Evolutionary conservation across 495 filamentous ascomycete species (phyloP).

Genomic region (Aspergillus nidulans): DNA sequence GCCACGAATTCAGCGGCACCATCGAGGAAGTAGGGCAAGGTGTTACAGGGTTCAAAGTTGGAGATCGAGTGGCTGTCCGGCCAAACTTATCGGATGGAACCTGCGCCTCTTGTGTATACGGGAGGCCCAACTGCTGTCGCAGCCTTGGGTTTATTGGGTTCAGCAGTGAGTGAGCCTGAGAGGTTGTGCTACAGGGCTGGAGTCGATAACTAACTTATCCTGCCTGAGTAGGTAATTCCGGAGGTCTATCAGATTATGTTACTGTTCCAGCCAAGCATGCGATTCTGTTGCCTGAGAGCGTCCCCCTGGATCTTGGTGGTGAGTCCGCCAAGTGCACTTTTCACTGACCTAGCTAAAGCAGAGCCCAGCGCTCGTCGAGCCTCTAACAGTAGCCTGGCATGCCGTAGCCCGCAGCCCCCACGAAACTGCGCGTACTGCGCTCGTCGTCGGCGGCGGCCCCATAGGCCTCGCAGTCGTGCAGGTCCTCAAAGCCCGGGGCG

Average conservation of each 20-base stretch:
- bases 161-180: conserved; percentile 35
- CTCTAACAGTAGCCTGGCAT: conserved; percentile 61
- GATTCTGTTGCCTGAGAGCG: conserved; percentile 18
- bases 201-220: background rate
- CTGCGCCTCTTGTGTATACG: conserved; percentile 48
- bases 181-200: background rate
- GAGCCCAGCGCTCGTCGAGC: conserved; percentile 51
- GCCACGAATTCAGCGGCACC: conserved; percentile 59
- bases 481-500: conserved; percentile 44
- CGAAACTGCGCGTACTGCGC: conserved; percentile 39
- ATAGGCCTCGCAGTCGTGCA: conserved; percentile 59
- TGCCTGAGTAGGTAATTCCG: conserved; percentile 24
- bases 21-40: conserved; percentile 55
- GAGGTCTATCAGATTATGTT: conserved; percentile 54
- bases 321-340: background rate
- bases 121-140: conserved; percentile 53
- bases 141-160: conserved; percentile 57
- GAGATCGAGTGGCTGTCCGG: conserved; percentile 53
- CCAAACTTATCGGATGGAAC: conserved; percentile 57
- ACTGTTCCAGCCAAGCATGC: conserved; percentile 37
- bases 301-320: conserved; percentile 30
- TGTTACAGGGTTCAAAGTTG: conserved; percentile 46
- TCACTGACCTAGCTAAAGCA: background rate
- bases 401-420: conserved; percentile 49
- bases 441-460: conserved; percentile 58